Base-by-base conservation (phyloP, 2,329 filamentous ascomycete genomes). In the Trichoderma simmonsii region DNA sequence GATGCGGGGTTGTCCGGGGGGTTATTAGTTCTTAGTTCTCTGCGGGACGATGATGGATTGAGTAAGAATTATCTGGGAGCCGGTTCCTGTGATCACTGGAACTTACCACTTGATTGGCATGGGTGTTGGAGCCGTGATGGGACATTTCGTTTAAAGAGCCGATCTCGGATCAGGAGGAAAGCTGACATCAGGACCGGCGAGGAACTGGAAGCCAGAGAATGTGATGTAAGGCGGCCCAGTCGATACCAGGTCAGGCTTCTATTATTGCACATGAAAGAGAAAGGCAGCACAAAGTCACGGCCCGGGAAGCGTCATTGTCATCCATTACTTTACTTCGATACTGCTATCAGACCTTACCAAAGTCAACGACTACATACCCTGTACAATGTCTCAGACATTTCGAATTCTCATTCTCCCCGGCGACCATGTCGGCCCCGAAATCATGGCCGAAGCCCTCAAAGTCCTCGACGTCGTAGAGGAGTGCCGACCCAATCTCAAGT, bases 401-500 rank as follows among this genome's bases (percentile, higher is more conserved):
- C 73, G 72, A 6, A 81, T 86, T 66, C 79, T 86, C n/a, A 77
- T 86, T 60, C 80, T 86, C 1, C 81, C 83, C 0, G 84, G 84
- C 48, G 84, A 86, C 74, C 82, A 84, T 73, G 82, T 85, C 63
- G 85, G 85, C 1, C 84, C 85, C 6, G 82, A 86, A 76, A 80
- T 86, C 39, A 81, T 85, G 66, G 74, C 77, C 5, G 84, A 86
- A 76, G 84, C 84, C 11, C 78, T 85, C 62, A 84, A 83, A 73
- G 82, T 86, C 12, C 81, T 87, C 6, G 81, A 85, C 34, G 79
- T 84, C 4, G 76, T 86, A 36, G 77, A 81, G 57, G 69, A 75
- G 6, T 75, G 75, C 32, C 79, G 80, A 0, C 78, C 80, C 0
- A 71, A 76, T 12, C 65, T 82, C 39, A 73, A 69, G 1, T 82